Conservation (phyloP, 2,329 filamentous ascomycete genomes). For the Apiospora rasikravindrae region DNA sequence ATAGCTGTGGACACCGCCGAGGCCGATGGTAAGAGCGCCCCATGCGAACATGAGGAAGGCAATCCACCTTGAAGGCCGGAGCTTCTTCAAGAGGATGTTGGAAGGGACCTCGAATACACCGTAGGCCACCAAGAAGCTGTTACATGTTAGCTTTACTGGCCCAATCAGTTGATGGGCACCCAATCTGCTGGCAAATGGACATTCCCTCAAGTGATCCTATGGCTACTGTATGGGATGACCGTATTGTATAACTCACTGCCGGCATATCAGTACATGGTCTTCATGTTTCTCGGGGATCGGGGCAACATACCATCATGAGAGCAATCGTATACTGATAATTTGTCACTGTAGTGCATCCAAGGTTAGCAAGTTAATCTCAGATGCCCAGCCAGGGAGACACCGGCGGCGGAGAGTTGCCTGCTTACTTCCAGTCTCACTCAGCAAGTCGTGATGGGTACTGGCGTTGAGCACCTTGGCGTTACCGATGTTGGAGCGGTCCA, state of each 20-base stretch:
- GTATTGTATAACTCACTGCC: not conserved
- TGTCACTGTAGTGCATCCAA: slow-evolving; percentile 24
- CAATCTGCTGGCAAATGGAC: not conserved
- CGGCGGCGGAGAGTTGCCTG: too few species aligned
- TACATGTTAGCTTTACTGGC: not conserved
- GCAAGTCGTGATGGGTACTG: slow-evolving; percentile 41
- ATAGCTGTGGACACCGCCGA: slow-evolving; percentile 66
- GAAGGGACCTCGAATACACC: slow-evolving; percentile 64
- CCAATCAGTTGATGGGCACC: not conserved
- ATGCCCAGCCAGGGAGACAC: not conserved
- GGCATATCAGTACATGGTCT: not conserved
- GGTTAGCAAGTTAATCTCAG: not conserved
- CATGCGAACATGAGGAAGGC: slow-evolving; percentile 67
- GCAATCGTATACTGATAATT: slow-evolving; percentile 42
- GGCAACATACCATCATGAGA: slow-evolving; percentile 37
- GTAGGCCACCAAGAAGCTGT: slow-evolving; percentile 62
- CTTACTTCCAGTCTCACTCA: slow-evolving; percentile 36
- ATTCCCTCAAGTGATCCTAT: not conserved
- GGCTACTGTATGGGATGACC: not conserved
- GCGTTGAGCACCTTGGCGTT: slow-evolving; percentile 48
- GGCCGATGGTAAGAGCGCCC: slow-evolving; percentile 68
- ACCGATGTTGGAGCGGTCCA: slow-evolving; percentile 61
- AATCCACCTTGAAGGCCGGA: slow-evolving; percentile 64
- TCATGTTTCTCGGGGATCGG: not conserved
- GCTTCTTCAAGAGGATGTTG: slow-evolving; percentile 65